phyloP scores from a whole-genome alignment of 257 asterid genomes.

The Ilex aquifolium region DNA sequence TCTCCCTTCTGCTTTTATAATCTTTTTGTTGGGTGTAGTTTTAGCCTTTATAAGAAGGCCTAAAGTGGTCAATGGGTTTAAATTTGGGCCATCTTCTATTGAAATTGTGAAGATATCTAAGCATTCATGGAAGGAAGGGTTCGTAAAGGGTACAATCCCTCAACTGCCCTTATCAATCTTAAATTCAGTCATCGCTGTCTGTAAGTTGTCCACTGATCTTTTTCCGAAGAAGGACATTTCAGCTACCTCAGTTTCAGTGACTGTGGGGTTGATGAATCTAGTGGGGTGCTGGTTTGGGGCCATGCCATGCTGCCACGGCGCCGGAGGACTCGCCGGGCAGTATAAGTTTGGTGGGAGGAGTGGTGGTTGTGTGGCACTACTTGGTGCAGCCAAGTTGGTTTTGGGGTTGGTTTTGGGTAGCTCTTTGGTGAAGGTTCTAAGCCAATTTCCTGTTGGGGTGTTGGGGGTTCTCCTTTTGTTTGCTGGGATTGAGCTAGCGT shows the following conservation, averaged over 20 bases:
- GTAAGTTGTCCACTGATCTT: constrained; percentile 65
- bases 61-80: constrained; percentile 36
- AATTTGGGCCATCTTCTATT: constrained; percentile 59
- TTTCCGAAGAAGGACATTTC: constrained; percentile 59
- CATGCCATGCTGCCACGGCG: constrained; percentile 83
- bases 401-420: constrained; percentile 60
- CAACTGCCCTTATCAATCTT: constrained; percentile 66
- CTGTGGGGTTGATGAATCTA: constrained; percentile 74
- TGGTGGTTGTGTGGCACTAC: constrained; percentile 73
- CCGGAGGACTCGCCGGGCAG: constrained; percentile 89
- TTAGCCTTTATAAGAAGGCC: constrained; percentile 65
- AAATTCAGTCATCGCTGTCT: constrained; percentile 78
- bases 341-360: constrained; percentile 79
- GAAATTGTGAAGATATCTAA: constrained; percentile 40
- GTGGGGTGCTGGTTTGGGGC: constrained; percentile 84
- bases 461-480: constrained; percentile 61
- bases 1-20: constrained; percentile 60
- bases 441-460: constrained; percentile 63
- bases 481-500: constrained; percentile 73
- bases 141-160: constrained; percentile 67
- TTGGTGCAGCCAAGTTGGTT: constrained; percentile 55
- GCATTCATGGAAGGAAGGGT: constrained; percentile 72
- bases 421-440: constrained; percentile 51
- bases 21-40: constrained; percentile 49
- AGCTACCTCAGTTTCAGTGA: constrained; percentile 61